Evolutionary conservation across 2,329 filamentous ascomycete species (phyloP), one percentile per base, ranked within the genome.

Genomic region (Aspergillus tanneri): DNA sequence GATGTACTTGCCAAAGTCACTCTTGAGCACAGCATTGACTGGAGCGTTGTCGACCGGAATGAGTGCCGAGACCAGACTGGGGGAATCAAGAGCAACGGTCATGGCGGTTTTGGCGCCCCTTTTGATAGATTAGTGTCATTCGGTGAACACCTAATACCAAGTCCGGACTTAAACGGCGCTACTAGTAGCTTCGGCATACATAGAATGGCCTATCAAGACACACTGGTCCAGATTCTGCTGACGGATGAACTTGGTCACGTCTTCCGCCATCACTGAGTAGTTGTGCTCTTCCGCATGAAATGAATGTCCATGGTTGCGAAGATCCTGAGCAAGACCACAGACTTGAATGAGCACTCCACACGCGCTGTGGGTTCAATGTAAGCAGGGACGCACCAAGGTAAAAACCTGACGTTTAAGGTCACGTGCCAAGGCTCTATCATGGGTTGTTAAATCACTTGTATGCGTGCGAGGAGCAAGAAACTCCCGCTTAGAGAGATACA

Each of bases 61-160:
- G 43, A 97, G 74, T 59, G 86, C 82, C 12, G 79, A 76, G 49
- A 96, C 78, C 2, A 84, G 72, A 5, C 81, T 74, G 0, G 89
- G 88, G 1, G 82, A 78, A 35, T 80, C 76, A 27, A 97, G 80
- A 3, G 90, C 90, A 49, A 96, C 76, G 0, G 87, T 78, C 92
- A 97, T 96, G 59, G 89, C 90, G 2, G 87, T 85, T 75, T 97
- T 97, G 38, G 92, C 92, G 54, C 93, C 92, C 86, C 84, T 87
- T 49, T 19, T 10, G 10, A 36, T n/a, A 23, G 7, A 11, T 19
- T 14, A 35, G n/a, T 32, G n/a, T n/a, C n/a, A n/a, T n/a, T n/a
- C n/a, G n/a, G n/a, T 24, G 18, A 18, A 25, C 3, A 21, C 10
- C n/a, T 24, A 12, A n/a, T 18, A 56, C 49, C 35, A 16, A 14